Percentiles rank a stretch among this genome's conserved stretches.
Evolutionary conservation across 768 basidiomycete genomes (phyloP).

Genomic region (Piloderma croceum): DNA sequence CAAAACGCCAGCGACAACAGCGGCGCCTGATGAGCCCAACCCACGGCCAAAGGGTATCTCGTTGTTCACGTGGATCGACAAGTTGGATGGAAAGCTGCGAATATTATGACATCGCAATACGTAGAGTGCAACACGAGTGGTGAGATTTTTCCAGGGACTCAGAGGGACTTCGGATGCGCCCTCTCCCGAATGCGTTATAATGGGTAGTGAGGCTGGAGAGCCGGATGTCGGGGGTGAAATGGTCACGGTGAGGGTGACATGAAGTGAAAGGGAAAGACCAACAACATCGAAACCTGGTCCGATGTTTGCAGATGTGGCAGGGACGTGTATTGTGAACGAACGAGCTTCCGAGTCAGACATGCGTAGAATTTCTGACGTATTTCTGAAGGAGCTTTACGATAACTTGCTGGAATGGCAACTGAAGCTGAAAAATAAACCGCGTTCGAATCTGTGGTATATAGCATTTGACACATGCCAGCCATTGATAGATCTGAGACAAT

Average conservation of each 20-base stretch:
- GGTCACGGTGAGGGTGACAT: slow-evolving; percentile 69
- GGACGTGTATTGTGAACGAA: slow-evolving; percentile 70
- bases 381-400: too few relatives aligned
- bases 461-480: too few relatives aligned
- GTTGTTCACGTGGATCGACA: slow-evolving; percentile 77
- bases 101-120: slow-evolving; percentile 87
- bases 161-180: slow-evolving; percentile 89
- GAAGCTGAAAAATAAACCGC: too few relatives aligned
- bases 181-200: slow-evolving; percentile 78
- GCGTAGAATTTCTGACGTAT: too few relatives aligned
- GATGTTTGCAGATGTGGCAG: slow-evolving; percentile 98
- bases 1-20: slow-evolving; percentile 96
- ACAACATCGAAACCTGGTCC: slow-evolving; percentile 99
- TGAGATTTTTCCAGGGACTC: slow-evolving; percentile 93
- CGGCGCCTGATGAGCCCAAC: slow-evolving; percentile 94
- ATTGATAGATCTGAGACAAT: too few relatives aligned
- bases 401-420: too few relatives aligned
- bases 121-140: slow-evolving; percentile 95
- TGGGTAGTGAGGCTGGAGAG: slow-evolving; percentile 38
- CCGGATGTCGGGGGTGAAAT: slow-evolving; percentile 26
- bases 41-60: slow-evolving; percentile 98
- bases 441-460: too few relatives aligned
- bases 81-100: slow-evolving; percentile 65
- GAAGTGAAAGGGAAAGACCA: slow-evolving; percentile 90
- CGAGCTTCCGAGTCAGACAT: too few relatives aligned